A percentile compares a stretch with the other conserved stretches of the same genome.
Conservation (phyloP, 352 stramenopile species). For the Pythium periplocum region DNA sequence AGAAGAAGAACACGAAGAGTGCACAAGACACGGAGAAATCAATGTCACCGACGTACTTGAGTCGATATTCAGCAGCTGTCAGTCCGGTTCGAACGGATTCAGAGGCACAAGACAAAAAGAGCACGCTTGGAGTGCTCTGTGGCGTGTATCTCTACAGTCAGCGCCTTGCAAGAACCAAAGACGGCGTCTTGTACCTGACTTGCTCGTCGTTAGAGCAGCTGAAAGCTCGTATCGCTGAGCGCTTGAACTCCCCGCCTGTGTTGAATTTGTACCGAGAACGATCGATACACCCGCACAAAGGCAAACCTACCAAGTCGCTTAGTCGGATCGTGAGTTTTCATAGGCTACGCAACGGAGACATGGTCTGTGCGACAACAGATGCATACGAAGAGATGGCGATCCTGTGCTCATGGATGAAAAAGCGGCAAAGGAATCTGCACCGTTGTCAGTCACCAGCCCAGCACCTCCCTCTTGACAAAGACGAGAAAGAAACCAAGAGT, state of each 20-base stretch:
- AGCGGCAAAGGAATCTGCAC: conserved; percentile 24
- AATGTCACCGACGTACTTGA: too few relatives aligned
- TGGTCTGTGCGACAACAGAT: conserved; percentile 51
- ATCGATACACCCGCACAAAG: conserved; percentile 1
- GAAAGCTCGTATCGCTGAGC: conserved; percentile 19
- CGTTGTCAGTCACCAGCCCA: too few relatives aligned
- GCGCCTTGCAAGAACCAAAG: conserved; percentile 1
- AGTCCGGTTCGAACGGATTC: too few relatives aligned
- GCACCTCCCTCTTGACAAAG: background rate
- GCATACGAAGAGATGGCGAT: conserved; percentile 70
- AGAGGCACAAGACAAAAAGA: too few relatives aligned
- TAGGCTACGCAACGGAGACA: conserved; percentile 43
- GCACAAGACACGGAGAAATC: too few relatives aligned
- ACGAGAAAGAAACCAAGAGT: background rate
- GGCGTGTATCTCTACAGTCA: conserved; percentile 43
- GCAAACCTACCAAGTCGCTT: conserved; percentile 15
- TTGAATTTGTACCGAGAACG: conserved; percentile 49
- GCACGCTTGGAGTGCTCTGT: conserved; percentile 21
- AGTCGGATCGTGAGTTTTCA: conserved; percentile 33
- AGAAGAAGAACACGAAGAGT: background rate
- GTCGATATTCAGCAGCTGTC: too few relatives aligned
- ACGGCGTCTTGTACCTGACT: conserved; percentile 46
- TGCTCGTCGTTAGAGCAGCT: conserved; percentile 41
- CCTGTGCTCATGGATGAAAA: conserved; percentile 57
- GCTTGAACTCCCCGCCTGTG: conserved; percentile 21